Conservation (phyloP, 768 basidiomycete species). For the Boletellus ananiceps region DNA sequence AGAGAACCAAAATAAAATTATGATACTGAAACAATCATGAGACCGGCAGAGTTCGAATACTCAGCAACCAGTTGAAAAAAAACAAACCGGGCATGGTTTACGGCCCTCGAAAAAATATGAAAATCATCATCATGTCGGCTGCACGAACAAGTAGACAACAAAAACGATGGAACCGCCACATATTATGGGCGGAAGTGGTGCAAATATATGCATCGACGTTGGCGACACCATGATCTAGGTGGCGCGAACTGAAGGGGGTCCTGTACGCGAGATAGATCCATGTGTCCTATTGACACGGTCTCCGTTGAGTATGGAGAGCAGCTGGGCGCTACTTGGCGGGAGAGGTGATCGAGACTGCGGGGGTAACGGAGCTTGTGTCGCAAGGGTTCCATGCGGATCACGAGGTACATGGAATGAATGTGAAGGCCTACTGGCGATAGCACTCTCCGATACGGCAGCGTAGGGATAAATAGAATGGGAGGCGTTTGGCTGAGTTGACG, state of each 20-base stretch:
- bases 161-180: conserved; percentile 5
- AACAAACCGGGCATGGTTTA: conserved; percentile 20
- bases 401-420: conserved; percentile 9
- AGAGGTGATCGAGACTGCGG: conserved; percentile 16
- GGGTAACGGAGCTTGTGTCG: conserved; percentile 10
- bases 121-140: conserved; percentile 6
- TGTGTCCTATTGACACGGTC: conserved; percentile 13
- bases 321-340: conserved; percentile 24
- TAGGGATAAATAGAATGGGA: conserved; percentile 15
- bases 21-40: conserved; percentile 25
- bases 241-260: conserved; percentile 18
- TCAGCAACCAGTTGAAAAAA: conserved; percentile 16
- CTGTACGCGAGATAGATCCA: conserved; percentile 7
- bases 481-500: conserved; percentile 9
- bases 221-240: conserved; percentile 19
- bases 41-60: conserved; percentile 24
- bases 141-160: not conserved
- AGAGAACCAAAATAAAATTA: conserved; percentile 28
- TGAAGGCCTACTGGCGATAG: conserved; percentile 4
- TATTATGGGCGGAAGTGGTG: conserved; percentile 8
- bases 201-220: conserved; percentile 17
- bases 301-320: conserved; percentile 36
- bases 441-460: conserved; percentile 7
- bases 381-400: conserved; percentile 11
- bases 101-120: conserved; percentile 15